Percentiles rank a stretch among this genome's conserved stretches.
phyloP scores from a whole-genome alignment of 441 rosid species.

The Lepidium campestre region DNA sequence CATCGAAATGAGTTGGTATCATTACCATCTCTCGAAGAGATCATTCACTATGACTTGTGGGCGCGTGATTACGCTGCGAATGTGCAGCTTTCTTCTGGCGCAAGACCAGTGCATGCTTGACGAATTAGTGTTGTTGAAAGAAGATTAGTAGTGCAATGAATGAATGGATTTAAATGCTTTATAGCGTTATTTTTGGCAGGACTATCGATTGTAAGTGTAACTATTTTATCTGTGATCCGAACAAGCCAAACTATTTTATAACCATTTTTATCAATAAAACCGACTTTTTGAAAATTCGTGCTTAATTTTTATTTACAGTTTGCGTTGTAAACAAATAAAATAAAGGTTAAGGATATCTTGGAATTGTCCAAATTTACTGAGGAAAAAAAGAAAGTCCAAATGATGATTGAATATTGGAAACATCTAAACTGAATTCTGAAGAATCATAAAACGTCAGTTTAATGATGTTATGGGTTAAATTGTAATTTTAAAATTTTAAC shows the following conservation, averaged over 20 bases:
- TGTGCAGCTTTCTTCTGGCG: constrained; percentile 41
- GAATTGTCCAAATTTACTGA: too few relatives aligned
- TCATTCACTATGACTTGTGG: constrained; percentile 83
- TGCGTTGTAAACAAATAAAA: not conserved
- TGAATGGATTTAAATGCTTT: not conserved
- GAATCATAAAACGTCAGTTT: too few relatives aligned
- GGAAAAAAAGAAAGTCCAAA: too few relatives aligned
- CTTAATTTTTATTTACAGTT: not conserved
- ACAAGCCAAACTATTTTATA: constrained; percentile 8
- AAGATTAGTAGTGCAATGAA: not conserved
- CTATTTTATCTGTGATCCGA: constrained; percentile 1
- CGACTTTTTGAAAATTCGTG: not conserved
- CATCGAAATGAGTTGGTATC: constrained; percentile 63
- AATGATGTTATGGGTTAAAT: too few relatives aligned
- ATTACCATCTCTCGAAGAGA: constrained; percentile 78
- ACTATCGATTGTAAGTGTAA: not conserved
- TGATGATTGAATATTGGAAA: not conserved
- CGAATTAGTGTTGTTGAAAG: not conserved
- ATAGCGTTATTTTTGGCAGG: constrained; percentile 1
- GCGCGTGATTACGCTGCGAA: constrained; percentile 66
- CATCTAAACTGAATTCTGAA: not conserved
- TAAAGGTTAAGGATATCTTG: too few relatives aligned
- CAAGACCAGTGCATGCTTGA: constrained; percentile 63
- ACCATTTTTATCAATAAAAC: constrained; percentile 2
- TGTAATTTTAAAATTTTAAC: too few relatives aligned